Evolutionary conservation across 257 asterid genomes (phyloP), one percentile per base, ranked within the genome.

Genomic region (Primulina huaijiensis): DNA sequence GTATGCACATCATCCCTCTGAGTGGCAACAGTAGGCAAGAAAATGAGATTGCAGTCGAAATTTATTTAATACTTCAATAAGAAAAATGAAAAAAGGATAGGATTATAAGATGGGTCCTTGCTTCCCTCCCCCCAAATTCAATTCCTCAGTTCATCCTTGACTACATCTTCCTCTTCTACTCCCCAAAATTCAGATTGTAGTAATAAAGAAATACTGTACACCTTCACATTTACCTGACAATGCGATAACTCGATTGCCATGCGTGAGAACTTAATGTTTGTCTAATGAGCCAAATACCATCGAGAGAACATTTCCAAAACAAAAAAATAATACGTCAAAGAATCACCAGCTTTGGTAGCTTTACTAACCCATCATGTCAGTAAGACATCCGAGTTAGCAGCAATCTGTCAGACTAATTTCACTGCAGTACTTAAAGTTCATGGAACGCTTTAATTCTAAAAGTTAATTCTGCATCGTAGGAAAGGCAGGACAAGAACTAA

Each of bases 1-100:
- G 99, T 70, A 91, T 79, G 90, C 97, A 89, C 99, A 94, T 94
- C 72, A 94, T 80, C 80, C 97, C 99, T 80, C 99, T 94, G 75
- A 29, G 62, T 74, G 57, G 72, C 75, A 76, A 77, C 72, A 76
- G 58, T 7, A 59, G 57, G 62, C 21, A 50, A 70, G 23, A 67
- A 77, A 52, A 73, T 71, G 57, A 78, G 63, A 70, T 60, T 64
- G 33, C 19, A 71, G 25, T 31, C 62, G 20, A 69, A 50, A 16
- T 50, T 50, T 50, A 50, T 4, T 16, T 6, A 16, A 50, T 50
- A 14, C 20, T 5, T 50, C 21, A 50, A 16, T 50, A 17, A 50
- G 19, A 43, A 43, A 11, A 43, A 43, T 43, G 55, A 43, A 17
- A 50, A 50, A 50, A 21, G 57, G 57, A 16, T 16, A 50, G 57